Evolutionary conservation across 2,329 filamentous ascomycete species (phyloP), one percentile per base, ranked within the genome.

Genomic region (Neocatenulostroma microsporum): DNA sequence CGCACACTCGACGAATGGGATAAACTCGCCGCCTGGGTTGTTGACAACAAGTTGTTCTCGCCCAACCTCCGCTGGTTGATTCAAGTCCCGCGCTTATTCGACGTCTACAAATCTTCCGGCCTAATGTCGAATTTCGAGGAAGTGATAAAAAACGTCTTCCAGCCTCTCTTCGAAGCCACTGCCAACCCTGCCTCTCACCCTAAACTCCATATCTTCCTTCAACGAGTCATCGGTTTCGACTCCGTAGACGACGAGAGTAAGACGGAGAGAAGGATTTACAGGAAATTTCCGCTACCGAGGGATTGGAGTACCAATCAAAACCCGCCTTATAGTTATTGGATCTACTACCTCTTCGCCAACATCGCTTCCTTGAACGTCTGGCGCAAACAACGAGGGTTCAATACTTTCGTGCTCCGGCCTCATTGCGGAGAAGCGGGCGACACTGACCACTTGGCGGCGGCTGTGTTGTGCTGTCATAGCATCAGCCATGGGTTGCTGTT

Each of bases 221-320:
- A 98, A 60, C 74, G 91, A 42, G 91, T 98, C 20, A 86, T 98
- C 55, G 91, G 91, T 1, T 94, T 98, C 54, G 91, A 98, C 61
- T 94, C 87, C 53, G 91, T 98, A 30, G 91, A 98, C 55, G 91
- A 98, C 51, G 91, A 98, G 66, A 95, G 88, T 70, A 98, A 98
- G 65, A 74, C 87, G 2, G 91, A 98, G 63, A 80, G 89, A 19
- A 81, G 91, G 14, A 73, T 96, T n/a, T 94, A 87, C 67, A 83
- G 82, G 55, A 98, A 98, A 60, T 98, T 94, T 49, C 91, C 91
- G 0, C 80, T 91, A 15, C 89, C 91, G 4, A 83, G 79, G 44
- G 78, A 79, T 36, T 98, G 91, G 91, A 76, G 80, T 46, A 87
- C 86, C 1, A 87, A 84, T 53, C 88, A 96, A 62, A 98, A 98